Conservation (phyloP, 495 filamentous ascomycete genomes). For the Schizothecium vesticola region DNA sequence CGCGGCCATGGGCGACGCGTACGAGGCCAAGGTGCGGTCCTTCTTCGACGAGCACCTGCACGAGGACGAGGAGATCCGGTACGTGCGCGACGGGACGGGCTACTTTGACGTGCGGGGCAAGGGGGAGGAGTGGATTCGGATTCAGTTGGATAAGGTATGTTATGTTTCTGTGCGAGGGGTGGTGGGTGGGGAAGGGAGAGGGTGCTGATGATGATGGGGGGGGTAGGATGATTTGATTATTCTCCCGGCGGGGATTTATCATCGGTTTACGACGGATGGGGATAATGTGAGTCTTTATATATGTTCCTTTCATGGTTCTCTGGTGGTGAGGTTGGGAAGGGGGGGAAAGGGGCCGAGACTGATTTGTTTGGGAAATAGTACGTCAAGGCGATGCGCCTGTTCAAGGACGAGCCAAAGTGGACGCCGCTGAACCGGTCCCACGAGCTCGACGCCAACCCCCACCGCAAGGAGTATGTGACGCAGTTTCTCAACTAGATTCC, state of each 20-base stretch:
- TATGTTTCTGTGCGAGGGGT: not conserved
- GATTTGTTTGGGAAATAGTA: conserved; percentile 52
- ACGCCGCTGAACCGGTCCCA: conserved; percentile 79
- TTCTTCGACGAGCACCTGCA: conserved; percentile 97
- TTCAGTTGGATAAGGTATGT: conserved; percentile 63
- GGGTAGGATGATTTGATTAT: conserved; percentile 62
- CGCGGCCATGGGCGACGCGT: conserved; percentile 73
- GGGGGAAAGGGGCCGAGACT: not conserved
- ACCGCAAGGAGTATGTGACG: conserved; percentile 67
- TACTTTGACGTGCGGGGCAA: conserved; percentile 87
- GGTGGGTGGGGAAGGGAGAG: not conserved
- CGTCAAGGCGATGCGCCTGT: conserved; percentile 91
- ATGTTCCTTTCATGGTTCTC: not conserved
- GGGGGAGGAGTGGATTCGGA: conserved; percentile 76
- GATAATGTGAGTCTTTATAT: conserved; percentile 67
- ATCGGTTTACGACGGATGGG: conserved; percentile 91
- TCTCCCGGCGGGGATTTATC: conserved; percentile 93
- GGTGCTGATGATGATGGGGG: not conserved
- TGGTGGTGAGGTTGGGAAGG: not conserved
- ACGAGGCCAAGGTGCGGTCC: conserved; percentile 84
- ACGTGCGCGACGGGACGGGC: conserved; percentile 81
- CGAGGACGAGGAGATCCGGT: conserved; percentile 99
- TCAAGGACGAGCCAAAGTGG: conserved; percentile 99
- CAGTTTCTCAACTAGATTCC: conserved; percentile 29
- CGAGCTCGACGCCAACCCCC: conserved; percentile 73